phyloP scores from a whole-genome alignment of 2,329 filamentous ascomycete species.

The Ophiostoma perfectum region DNA sequence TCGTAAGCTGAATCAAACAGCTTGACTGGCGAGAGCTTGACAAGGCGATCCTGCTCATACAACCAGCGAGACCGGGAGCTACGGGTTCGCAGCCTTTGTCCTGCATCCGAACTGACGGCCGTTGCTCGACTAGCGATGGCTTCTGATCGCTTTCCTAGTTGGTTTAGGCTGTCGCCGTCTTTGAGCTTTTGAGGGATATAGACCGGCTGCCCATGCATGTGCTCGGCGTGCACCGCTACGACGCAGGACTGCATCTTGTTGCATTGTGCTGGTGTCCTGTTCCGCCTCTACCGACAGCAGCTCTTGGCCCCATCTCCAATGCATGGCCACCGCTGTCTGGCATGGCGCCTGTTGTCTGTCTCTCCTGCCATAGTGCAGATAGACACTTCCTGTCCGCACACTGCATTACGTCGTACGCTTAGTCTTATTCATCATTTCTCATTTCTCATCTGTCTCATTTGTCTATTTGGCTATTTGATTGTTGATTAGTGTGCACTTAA shows the following conservation, averaged over 20 bases:
- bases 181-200: not conserved
- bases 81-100: no score
- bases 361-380: not conserved
- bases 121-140: no score
- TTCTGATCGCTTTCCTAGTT: no score
- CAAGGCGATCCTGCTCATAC: no score
- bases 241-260: not conserved
- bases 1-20: no score
- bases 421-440: not conserved
- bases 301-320: not conserved
- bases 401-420: not conserved
- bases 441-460: not conserved
- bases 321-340: no score
- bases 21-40: no score
- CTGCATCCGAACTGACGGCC: no score
- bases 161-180: no score
- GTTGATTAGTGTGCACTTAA: not conserved
- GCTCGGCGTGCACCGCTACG: not conserved
- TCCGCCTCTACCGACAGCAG: constrained; percentile 1
- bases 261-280: not conserved
- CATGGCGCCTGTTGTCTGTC: no score
- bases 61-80: no score
- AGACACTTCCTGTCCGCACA: not conserved
- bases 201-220: not conserved
- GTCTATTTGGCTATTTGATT: not conserved